Evolutionary conservation across 768 basidiomycete species (phyloP).

Genomic region (Auricularia auricula-judae): DNA sequence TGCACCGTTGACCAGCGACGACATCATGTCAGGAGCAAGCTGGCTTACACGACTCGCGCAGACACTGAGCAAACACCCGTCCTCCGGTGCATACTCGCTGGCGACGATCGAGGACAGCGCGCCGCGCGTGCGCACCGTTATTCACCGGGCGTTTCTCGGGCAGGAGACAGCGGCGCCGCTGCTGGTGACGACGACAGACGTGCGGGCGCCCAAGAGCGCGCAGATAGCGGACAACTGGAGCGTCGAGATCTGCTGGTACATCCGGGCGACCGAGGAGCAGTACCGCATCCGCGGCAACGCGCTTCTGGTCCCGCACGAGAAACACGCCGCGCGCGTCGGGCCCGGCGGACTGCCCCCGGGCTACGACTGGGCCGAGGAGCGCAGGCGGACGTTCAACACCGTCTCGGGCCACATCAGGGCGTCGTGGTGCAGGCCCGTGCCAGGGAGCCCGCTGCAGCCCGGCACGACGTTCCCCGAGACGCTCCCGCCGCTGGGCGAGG

Average conservation of each 20-base stretch:
- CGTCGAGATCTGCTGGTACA: conserved; percentile 69
- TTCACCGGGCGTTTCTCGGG: conserved; percentile 47
- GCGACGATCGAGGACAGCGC: conserved; percentile 38
- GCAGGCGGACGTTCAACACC: conserved; percentile 44
- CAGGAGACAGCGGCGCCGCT: conserved; percentile 37
- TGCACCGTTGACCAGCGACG: background rate
- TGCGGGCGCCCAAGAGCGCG: conserved; percentile 55
- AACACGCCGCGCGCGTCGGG: conserved; percentile 21
- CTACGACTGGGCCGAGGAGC: conserved; percentile 59
- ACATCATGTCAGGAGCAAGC: background rate
- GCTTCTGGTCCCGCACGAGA: conserved; percentile 42
- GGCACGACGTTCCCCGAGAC: conserved; percentile 45
- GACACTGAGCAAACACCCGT: background rate
- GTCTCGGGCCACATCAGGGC: conserved; percentile 59
- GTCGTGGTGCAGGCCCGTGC: conserved; percentile 56
- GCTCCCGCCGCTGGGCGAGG: conserved; percentile 36
- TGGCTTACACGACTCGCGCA: background rate
- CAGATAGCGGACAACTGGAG: conserved; percentile 40
- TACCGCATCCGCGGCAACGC: conserved; percentile 56
- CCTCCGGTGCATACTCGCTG: conserved; percentile 31
- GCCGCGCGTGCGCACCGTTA: conserved; percentile 55
- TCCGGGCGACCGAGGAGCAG: conserved; percentile 53
- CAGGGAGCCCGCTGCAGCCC: conserved; percentile 49
- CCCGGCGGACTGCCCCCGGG: conserved; percentile 18
- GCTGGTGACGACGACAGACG: conserved; percentile 58